phyloP scores from a whole-genome alignment of 306 rosid species.

The Cucurbita argyrosperma region DNA sequence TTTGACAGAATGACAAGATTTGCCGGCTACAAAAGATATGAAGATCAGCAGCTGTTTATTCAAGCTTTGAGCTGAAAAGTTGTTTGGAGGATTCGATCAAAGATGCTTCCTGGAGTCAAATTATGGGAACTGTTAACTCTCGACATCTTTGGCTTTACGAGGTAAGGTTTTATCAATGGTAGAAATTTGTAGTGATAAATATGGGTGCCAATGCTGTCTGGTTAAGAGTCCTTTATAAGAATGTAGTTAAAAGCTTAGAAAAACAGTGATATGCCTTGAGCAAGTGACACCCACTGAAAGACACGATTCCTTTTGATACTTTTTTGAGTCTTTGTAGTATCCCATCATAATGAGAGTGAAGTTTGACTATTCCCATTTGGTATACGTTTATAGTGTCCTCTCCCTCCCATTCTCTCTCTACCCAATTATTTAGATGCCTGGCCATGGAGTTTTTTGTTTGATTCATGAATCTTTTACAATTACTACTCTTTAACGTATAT shows the following conservation, averaged over 20 bases:
- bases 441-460: not conserved
- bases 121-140: not conserved
- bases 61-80: not conserved
- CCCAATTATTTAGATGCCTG: not conserved
- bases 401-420: not conserved
- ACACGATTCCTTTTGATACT: slow-evolving; percentile 6
- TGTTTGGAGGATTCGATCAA: not conserved
- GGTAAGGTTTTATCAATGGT: not conserved
- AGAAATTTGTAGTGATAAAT: not conserved
- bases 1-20: not conserved
- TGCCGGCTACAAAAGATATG: not conserved
- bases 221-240: not conserved
- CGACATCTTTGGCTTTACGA: not conserved
- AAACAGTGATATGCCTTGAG: not conserved
- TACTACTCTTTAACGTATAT: not conserved
- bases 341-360: slow-evolving; percentile 22
- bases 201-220: not conserved
- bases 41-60: not conserved
- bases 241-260: not conserved
- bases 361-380: slow-evolving; percentile 42
- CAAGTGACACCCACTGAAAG: not conserved
- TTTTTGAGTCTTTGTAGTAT: slow-evolving; percentile 1
- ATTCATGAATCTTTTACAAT: not conserved
- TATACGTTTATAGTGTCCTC: not conserved
- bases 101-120: not conserved